Evolutionary conservation across 2,329 filamentous ascomycete species (phyloP).

Genomic region (Triangularia verruculosa): DNA sequence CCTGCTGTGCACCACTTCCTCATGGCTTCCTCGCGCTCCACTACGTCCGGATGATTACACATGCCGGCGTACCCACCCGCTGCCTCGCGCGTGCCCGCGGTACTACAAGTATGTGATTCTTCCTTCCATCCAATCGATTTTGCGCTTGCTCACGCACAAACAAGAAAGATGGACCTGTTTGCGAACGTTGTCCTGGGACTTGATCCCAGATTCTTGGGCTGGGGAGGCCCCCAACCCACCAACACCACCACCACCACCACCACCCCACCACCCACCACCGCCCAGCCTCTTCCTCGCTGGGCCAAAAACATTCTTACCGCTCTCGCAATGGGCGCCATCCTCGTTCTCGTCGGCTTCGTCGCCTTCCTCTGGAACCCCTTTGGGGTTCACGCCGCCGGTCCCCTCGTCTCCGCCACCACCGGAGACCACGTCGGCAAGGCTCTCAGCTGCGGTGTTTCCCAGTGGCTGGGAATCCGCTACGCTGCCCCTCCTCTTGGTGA

Average conservation of each 20-base stretch:
- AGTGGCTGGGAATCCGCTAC: slow-evolving; percentile 75
- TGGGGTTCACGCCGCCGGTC: not conserved
- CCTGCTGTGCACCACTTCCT: not conserved
- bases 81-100: not conserved
- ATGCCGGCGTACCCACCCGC: not conserved
- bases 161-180: not conserved
- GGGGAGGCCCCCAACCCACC: not conserved
- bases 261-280: not conserved
- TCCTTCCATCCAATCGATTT: not conserved
- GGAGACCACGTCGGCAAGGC: slow-evolving; percentile 60
- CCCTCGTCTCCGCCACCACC: slow-evolving; percentile 56
- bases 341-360: not conserved
- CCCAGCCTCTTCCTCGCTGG: not conserved
- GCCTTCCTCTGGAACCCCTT: not conserved
- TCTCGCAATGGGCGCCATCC: not conserved
- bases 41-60: not conserved
- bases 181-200: not conserved
- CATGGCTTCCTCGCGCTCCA: not conserved
- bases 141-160: not conserved
- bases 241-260: not conserved
- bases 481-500: slow-evolving; percentile 65
- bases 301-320: not conserved
- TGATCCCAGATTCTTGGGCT: not conserved
- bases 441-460: slow-evolving; percentile 55
- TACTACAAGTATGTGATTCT: not conserved